Percentiles rank a stretch among this genome's conserved stretches.
Evolutionary conservation across 768 basidiomycete species (phyloP).

Genomic region (Pilatotrama ljubarskyi): DNA sequence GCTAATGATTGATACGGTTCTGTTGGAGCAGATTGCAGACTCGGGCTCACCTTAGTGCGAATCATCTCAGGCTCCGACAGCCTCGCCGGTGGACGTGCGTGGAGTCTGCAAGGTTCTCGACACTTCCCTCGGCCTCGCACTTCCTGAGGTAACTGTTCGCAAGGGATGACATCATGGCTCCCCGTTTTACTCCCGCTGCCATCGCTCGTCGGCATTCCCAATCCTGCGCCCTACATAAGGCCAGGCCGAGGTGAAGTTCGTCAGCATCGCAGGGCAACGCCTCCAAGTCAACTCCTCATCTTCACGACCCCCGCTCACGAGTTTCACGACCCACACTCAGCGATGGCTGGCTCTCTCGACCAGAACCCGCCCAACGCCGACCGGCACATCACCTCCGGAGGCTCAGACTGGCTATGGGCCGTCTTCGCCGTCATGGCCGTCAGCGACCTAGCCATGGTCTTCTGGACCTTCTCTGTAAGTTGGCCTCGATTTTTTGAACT

Average conservation of each 20-base stretch:
- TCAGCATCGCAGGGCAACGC: too few relatives aligned
- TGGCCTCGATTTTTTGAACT: background rate
- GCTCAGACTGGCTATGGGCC: constrained; percentile 57
- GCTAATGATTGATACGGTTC: background rate
- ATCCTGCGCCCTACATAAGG: background rate
- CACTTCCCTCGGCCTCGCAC: background rate
- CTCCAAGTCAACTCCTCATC: too few relatives aligned
- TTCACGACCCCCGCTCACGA: constrained; percentile 11
- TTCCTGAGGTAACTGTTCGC: too few relatives aligned
- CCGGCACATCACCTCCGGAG: constrained; percentile 43
- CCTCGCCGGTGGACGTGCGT: background rate
- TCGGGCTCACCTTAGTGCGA: background rate
- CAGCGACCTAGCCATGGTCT: constrained; percentile 39
- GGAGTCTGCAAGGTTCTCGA: background rate
- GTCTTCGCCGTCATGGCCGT: constrained; percentile 53
- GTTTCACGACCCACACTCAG: background rate
- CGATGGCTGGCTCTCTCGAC: constrained; percentile 24
- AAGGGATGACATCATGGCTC: constrained; percentile 9
- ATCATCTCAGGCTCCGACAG: background rate
- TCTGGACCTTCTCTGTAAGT: constrained; percentile 40
- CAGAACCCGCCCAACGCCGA: constrained; percentile 39
- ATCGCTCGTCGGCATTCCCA: background rate
- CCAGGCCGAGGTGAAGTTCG: background rate
- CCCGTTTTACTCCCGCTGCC: background rate
- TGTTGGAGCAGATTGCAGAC: background rate